Percentiles rank a stretch among this genome's conserved stretches.
These are phyloP conservation scores for Senna tora DNA, from an alignment of 306 rosid species.

Conservation along the genomic window DNA sequence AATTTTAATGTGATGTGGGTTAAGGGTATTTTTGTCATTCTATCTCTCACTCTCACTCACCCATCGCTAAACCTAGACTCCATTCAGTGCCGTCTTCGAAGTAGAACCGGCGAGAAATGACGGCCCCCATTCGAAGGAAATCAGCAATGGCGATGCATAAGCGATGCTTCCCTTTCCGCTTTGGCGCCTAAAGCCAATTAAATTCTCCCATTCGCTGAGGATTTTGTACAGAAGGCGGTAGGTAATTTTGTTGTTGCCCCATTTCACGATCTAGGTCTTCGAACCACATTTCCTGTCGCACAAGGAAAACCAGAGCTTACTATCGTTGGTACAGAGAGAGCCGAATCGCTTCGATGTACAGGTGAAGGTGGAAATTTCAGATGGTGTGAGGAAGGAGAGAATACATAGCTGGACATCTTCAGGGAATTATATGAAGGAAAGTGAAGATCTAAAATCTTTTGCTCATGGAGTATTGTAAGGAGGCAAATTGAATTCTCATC, in stretches of 20 bases:
- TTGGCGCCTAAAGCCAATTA: constrained; percentile 93
- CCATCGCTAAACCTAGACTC: no score
- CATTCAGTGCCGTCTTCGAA: no score
- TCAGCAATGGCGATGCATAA: constrained; percentile 58
- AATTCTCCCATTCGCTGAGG: constrained; percentile 69
- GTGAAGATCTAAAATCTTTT: no score
- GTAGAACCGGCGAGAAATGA: constrained; percentile 63
- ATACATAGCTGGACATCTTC: constrained; percentile 87
- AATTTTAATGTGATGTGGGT: no score
- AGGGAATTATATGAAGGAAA: constrained; percentile 73
- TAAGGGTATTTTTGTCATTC: no score
- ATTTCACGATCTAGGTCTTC: constrained; percentile 64
- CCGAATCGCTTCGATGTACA: constrained; percentile 75
- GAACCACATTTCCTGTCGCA: constrained; percentile 91
- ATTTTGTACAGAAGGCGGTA: constrained; percentile 65
- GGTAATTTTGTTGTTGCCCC: constrained; percentile 63
- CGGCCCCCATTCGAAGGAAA: constrained; percentile 86
- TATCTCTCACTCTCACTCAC: no score
- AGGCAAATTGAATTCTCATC: no score
- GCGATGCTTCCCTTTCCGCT: constrained; percentile 51
- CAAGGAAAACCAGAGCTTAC: constrained; percentile 78
- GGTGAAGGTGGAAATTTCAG: constrained; percentile 69
- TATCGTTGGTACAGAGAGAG: constrained; percentile 61
- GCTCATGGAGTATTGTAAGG: no score
- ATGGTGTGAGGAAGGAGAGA: constrained; percentile 74